Conservation (phyloP, 2,329 filamentous ascomycete genomes). For the Microascus cirrosus region DNA sequence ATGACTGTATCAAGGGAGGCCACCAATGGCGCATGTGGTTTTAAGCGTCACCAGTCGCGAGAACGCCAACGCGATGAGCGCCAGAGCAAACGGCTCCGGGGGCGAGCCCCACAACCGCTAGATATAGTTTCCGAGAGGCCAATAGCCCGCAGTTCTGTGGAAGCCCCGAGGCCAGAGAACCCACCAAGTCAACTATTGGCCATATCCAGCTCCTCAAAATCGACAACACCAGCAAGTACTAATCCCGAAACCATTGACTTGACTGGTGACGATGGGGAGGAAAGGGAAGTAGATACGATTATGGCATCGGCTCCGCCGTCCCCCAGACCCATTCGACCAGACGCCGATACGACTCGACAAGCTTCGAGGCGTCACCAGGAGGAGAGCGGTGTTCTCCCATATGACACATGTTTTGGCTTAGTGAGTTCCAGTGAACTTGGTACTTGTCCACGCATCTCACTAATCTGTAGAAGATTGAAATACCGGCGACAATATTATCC, state of each 20-base stretch:
- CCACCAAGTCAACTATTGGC: not conserved
- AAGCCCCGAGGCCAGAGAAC: not conserved
- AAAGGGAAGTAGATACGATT: not conserved
- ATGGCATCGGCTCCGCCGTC: not conserved
- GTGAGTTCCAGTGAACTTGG: not conserved
- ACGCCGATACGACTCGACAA: not conserved
- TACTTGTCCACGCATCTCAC: not conserved
- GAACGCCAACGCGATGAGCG: not conserved
- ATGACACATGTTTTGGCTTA: conserved; percentile 2
- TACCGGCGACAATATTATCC: not conserved
- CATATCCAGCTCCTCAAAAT: not conserved
- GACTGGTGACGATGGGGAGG: not conserved
- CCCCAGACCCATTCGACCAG: not conserved
- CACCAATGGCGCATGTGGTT: not conserved
- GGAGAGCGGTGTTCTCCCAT: not conserved
- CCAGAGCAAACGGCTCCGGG: not conserved
- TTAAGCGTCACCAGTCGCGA: not conserved
- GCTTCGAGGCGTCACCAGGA: not conserved
- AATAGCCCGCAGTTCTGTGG: not conserved
- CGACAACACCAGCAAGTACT: not conserved
- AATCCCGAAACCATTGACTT: not conserved
- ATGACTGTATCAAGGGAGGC: not conserved
- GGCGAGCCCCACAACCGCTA: not conserved
- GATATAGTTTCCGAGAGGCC: not conserved
- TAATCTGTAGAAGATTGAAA: not conserved